Base-by-base conservation (phyloP, 1,139 yeast species). In the Taiozyma sp. region DNA sequence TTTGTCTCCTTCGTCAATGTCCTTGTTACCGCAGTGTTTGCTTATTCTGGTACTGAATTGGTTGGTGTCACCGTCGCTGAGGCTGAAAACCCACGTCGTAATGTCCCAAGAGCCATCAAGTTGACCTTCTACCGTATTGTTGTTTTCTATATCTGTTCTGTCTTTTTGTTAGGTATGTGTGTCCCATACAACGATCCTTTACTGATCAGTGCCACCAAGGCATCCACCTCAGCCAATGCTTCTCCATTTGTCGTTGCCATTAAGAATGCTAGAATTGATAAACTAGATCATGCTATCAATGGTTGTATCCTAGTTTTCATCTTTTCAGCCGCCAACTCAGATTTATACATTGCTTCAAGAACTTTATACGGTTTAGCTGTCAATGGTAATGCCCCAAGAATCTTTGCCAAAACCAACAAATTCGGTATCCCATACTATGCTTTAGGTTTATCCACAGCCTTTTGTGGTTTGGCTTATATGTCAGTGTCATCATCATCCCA, bases 41-140 rank as follows among this genome's bases (percentile, higher is more conserved):
- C 89, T 30, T 87, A 77, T 65, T 73, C 81, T 50, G 95, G 95
- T 64, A 81, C 89, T n/a, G 95, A 87, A 68, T 73, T 85, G 60
- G 80, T 80, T 45, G 84, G 82, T 65, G 80, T 86, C 60, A 83
- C 89, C 21, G 86, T 86, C 60, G 88, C 88, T 53, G 95, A 87
- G 70, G 83, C 90, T 53, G 74, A 77, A 58, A 80, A 86, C 66
- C 95, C 95, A 56, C 77, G 93, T 69, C 75, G 77, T 61, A 78
- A 85, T 54, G 83, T 87, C 58, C 93, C 93, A 61, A 81, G 79
- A 66, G 95, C 95, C 48, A 81, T 86, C 64, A 83, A 75, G 65
- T 74, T 84, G 66, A 86, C 90, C 28, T 81, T 87, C 65, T 85
- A 80, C 76, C 85, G 95, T 72, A 85, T 88, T 59, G 68, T 84